phyloP scores from a whole-genome alignment of 805 yeast species.

The Lachancea lanzarotensis region DNA sequence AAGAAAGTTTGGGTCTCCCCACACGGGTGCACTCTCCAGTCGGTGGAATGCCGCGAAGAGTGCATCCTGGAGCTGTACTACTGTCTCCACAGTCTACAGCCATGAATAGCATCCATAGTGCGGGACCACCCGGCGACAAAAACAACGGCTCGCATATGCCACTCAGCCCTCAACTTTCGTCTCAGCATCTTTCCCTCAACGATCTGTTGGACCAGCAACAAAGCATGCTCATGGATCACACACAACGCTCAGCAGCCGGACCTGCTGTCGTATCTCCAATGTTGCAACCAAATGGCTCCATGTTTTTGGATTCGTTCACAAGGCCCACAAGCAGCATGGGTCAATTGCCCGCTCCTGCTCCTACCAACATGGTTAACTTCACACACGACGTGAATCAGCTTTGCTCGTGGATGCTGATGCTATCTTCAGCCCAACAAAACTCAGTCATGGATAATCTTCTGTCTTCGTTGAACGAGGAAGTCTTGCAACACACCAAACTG shows the following conservation, averaged over 20 bases:
- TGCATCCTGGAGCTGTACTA: slow-evolving; percentile 39
- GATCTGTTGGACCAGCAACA: slow-evolving; percentile 23
- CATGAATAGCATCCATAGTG: slow-evolving; percentile 16
- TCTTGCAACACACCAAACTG: slow-evolving; percentile 42
- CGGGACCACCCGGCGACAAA: slow-evolving; percentile 7
- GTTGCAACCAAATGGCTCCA: slow-evolving; percentile 19
- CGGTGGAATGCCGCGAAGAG: slow-evolving; percentile 23
- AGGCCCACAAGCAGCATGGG: slow-evolving; percentile 17
- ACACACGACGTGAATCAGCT: slow-evolving; percentile 46
- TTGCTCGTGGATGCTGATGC: slow-evolving; percentile 44
- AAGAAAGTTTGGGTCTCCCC: slow-evolving; percentile 13
- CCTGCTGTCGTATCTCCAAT: slow-evolving; percentile 25
- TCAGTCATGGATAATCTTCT: slow-evolving; percentile 50
- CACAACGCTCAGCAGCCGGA: slow-evolving; percentile 22
- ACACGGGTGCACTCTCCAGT: slow-evolving; percentile 27
- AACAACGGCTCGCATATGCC: slow-evolving; percentile 6
- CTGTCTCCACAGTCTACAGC: slow-evolving; percentile 30
- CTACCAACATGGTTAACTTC: slow-evolving; percentile 31
- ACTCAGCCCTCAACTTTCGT: slow-evolving; percentile 10
- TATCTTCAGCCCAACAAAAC: slow-evolving; percentile 46
- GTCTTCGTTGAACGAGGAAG: slow-evolving; percentile 45
- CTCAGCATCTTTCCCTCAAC: slow-evolving; percentile 15
- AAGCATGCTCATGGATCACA: slow-evolving; percentile 13
- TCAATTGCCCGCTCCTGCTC: slow-evolving; percentile 11
- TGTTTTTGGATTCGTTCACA: slow-evolving; percentile 20